Evolutionary conservation across 805 yeast species (phyloP).

Genomic region (Candida gorgasii): DNA sequence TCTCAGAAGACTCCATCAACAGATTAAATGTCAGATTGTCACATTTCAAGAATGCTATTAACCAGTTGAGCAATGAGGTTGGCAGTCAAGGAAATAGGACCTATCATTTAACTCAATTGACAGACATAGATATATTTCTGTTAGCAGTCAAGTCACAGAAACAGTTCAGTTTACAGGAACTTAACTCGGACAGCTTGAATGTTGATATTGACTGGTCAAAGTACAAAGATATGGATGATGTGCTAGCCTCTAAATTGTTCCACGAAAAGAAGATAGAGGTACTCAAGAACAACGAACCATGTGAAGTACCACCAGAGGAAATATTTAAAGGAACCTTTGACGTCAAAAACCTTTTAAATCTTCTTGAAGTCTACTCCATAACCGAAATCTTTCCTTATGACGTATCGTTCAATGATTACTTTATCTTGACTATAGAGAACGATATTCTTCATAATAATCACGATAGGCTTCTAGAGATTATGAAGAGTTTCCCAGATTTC

Average conservation of each 20-base stretch:
- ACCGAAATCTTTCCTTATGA: conserved; percentile 30
- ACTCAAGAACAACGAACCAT: conserved; percentile 1
- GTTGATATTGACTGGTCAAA: conserved; percentile 10
- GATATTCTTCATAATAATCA: conserved; percentile 27
- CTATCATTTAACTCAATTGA: conserved; percentile 35
- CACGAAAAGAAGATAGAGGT: conserved; percentile 10
- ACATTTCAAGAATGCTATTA: conserved; percentile 15
- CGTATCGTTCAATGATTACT: conserved; percentile 25
- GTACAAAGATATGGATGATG: conserved; percentile 12
- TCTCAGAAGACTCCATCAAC: conserved; percentile 24
- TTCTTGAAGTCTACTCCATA: conserved; percentile 10
- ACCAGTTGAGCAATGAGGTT: conserved; percentile 9
- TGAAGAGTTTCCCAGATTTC: conserved; percentile 8
- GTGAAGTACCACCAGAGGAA: neutral
- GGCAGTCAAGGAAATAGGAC: conserved; percentile 14
- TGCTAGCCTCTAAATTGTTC: conserved; percentile 13
- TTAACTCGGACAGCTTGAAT: conserved; percentile 1
- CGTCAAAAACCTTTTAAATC: neutral
- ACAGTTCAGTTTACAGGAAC: neutral
- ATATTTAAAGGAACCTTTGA: neutral
- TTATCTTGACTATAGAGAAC: conserved; percentile 32
- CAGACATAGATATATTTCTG: conserved; percentile 28
- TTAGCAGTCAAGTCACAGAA: conserved; percentile 20
- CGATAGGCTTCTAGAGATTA: conserved; percentile 18
- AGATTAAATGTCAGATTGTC: conserved; percentile 24